Evolutionary conservation across 2,329 filamentous ascomycete genomes (phyloP), one percentile per base, ranked within the genome.

Genomic region (Apiospora malaysiana): DNA sequence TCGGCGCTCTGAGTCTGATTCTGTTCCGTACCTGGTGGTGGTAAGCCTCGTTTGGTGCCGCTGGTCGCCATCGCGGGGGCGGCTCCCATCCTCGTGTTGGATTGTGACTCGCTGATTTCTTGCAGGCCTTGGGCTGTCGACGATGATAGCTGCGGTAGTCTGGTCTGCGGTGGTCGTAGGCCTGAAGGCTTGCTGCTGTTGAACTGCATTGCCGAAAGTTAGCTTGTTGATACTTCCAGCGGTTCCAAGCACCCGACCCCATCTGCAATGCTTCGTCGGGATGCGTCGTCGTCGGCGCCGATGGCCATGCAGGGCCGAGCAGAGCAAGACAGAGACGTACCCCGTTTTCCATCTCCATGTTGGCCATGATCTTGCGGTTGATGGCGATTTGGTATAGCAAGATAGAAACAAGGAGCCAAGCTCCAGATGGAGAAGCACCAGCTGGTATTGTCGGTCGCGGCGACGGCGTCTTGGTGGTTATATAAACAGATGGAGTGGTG

Each of bases 81-180:
- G 1, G 81, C 78, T 68, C 85, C 85, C 14, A 81, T 78, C 68
- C 89, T 86, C 59, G 85, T 79, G 77, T 92, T 91, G 80, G 82
- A 84, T 76, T 91, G 88, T n/a, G 89, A 90, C 9, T 90, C 87
- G 76, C 83, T 85, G 74, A 89, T 86, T 76, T 91, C 89, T 12
- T 84, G 79, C 21, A 91, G 83, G 4, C 82, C 81, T 70, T n/a
- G 51, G 14, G 76, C 69, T 18, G 73, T 76, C 10, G 77, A 43
- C 4, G 68, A 49, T 8, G 71, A 75, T 51, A 77, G 70, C 71
- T 70, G 40, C 14, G 67, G 67, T 21, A 68, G 14, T 25, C 32
- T 46, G 32, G 67, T 49, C 45, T 49, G 67, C 47, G 67, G 47
- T 49, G 68, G 71, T 51, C 68, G 69, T 16, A 72, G 68, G 59